Evolutionary conservation across 2,329 filamentous ascomycete species (phyloP).

Genomic region (Colletotrichum euphorbiae): DNA sequence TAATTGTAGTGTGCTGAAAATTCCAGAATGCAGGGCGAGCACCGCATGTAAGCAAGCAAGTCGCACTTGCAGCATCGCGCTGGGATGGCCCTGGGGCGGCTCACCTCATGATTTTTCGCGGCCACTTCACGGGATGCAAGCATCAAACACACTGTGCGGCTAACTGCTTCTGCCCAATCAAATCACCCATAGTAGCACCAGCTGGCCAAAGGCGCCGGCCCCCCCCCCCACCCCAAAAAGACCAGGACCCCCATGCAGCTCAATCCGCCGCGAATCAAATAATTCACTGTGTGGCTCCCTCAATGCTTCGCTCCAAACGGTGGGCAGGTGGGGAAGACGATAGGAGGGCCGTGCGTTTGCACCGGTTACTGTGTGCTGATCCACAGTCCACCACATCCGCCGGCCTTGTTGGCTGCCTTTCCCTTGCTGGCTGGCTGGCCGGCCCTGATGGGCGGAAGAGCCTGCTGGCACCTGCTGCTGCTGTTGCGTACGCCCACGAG

Average conservation of each 20-base stretch:
- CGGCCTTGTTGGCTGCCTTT: conserved; percentile 1
- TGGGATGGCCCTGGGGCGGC: background rate
- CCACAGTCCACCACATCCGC: background rate
- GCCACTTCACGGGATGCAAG: conserved; percentile 1
- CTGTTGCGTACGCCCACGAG: conserved; percentile 31
- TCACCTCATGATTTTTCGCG: background rate
- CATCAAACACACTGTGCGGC: conserved; percentile 35
- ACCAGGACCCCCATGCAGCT: conserved; percentile 21
- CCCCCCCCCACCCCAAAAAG: conserved; percentile 1
- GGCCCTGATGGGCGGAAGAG: background rate
- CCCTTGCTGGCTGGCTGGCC: background rate
- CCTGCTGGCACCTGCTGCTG: background rate
- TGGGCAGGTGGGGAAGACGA: conserved; percentile 9
- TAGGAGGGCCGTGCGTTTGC: conserved; percentile 12
- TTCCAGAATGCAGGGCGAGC: conserved; percentile 14
- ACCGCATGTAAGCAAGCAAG: conserved; percentile 16
- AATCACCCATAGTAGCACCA: conserved; percentile 18
- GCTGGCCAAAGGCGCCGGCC: conserved; percentile 19
- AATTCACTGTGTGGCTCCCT: conserved; percentile 28
- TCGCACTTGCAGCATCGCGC: background rate
- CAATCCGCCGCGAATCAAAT: conserved; percentile 25
- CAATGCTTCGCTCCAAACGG: background rate
- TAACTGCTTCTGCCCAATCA: conserved; percentile 30
- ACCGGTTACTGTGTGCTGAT: background rate
- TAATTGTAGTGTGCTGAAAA: conserved; percentile 4